These are phyloP conservation scores for Fistulifera pelliculosa DNA, from an alignment of 108 stramenopile genomes.

Conservation along the genomic window DNA sequence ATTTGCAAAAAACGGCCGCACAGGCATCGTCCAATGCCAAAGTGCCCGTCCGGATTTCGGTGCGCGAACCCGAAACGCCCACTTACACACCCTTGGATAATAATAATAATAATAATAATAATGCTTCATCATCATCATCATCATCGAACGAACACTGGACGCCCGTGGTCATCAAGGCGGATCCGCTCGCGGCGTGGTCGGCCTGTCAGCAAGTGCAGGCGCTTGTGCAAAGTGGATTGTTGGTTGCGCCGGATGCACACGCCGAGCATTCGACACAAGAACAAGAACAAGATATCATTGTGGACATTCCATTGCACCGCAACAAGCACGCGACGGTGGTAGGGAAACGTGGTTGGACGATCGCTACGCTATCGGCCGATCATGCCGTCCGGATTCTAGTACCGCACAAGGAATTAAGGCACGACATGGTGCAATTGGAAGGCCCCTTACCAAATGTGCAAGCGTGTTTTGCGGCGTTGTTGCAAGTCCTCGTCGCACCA, in stretches of 20 bases:
- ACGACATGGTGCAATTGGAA: slow-evolving; percentile 46
- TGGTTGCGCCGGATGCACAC: neutral
- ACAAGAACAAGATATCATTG: slow-evolving; percentile 15
- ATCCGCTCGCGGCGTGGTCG: slow-evolving; percentile 17
- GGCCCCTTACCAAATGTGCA: slow-evolving; percentile 24
- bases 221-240: neutral
- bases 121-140: neutral
- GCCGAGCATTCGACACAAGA: neutral
- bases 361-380: slow-evolving; percentile 44
- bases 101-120: slow-evolving; percentile 2
- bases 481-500: neutral
- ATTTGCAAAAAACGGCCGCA: slow-evolving; percentile 54
- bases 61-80: slow-evolving; percentile 1
- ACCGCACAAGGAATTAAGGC: slow-evolving; percentile 31
- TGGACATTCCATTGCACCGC: slow-evolving; percentile 20
- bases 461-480: slow-evolving; percentile 18
- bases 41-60: slow-evolving; percentile 11
- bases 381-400: slow-evolving; percentile 63
- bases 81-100: slow-evolving; percentile 8
- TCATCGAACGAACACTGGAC: slow-evolving; percentile 24
- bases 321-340: slow-evolving; percentile 51
- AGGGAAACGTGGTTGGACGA: slow-evolving; percentile 40
- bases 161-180: slow-evolving; percentile 63
- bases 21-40: slow-evolving; percentile 7
- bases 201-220: neutral